Evolutionary conservation across 1,284 basidiomycete species (phyloP).

Genomic region (Trichosporon sp.): DNA sequence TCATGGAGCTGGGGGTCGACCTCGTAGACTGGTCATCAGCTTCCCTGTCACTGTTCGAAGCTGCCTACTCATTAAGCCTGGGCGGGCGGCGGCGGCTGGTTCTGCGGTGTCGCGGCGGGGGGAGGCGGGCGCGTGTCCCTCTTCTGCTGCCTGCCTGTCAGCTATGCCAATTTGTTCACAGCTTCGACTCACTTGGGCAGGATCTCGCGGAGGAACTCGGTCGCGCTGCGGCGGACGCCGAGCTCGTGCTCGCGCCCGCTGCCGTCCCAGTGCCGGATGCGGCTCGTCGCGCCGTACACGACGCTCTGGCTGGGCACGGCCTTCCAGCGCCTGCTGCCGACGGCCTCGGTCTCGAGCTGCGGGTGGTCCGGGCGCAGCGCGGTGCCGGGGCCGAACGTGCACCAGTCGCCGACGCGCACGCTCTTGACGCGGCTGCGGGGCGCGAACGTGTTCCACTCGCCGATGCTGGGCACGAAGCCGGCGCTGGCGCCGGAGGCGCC

Average conservation of each 20-base stretch:
- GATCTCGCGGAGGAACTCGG: constrained; percentile 84
- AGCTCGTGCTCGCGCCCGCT: constrained; percentile 75
- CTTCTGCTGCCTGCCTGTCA: background rate
- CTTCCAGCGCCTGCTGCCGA: constrained; percentile 14
- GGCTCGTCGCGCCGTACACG: constrained; percentile 70
- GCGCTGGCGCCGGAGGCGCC: too few relatives aligned
- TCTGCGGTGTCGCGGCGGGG: background rate
- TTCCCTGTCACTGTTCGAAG: background rate
- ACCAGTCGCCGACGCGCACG: constrained; percentile 15
- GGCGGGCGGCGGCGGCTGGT: background rate
- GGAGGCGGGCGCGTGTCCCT: background rate
- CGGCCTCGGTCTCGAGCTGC: background rate
- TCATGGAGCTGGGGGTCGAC: too few relatives aligned
- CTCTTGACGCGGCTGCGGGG: constrained; percentile 7
- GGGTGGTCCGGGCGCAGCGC: background rate
- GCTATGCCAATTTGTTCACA: background rate
- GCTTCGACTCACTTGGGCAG: constrained; percentile 62
- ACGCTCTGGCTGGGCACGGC: constrained; percentile 75
- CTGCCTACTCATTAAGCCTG: background rate
- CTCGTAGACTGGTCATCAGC: too few relatives aligned
- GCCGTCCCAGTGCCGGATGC: constrained; percentile 76
- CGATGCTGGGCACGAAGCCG: background rate
- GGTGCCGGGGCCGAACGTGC: constrained; percentile 6
- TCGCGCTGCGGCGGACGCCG: constrained; percentile 77
- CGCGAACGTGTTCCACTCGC: constrained; percentile 14